Evolutionary conservation across 257 asterid species (phyloP), one percentile per base, ranked within the genome.

Genomic region (Solanum chiquidenum): DNA sequence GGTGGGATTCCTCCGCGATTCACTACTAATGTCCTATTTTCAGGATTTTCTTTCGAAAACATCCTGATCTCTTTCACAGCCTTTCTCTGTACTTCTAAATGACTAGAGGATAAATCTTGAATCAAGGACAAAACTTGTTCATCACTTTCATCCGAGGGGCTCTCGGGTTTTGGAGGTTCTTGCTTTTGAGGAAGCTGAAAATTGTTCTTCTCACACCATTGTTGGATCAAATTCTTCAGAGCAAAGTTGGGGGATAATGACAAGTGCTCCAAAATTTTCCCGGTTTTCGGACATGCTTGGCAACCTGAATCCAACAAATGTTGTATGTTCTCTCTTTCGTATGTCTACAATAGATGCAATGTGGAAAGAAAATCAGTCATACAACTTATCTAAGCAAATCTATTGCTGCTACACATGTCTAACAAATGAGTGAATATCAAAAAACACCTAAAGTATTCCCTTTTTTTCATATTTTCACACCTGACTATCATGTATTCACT

Each of bases 291-390:
- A 55, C 98, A 97, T 3, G 97, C 94, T 83, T 35, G 90, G 60
- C 90, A 95, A 44, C 90, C 87, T 0, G 95, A 90, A 87, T 94
- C 96, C 87, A 95, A 60, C 98, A 98, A 94, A 42, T 92, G 88
- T 31, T 94, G 94, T 87, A 94, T 96, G 92, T 96, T 93, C n/a
- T 92, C 95, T 85, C 98, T 93, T 92, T 95, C 98, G 60, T 96
- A 96, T 12, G 99, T 94, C 98, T 95, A 77, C 90, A 88, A 83
- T 12, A 31, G 5, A 79, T 20, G 60, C 4, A 83, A 21, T 42
- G 7, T 77, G 25, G 64, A 5, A 75, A 29, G 14, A 55, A 14
- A 12, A 64, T 1, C 73, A 84, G 16, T 13, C 37, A 25, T 38
- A 76, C 58, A 18, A 38, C 44, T 72, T 13, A 33, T 33, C 2